Base-by-base conservation (phyloP, 306 rosid genomes). In the Chamaecrista fasciculata region DNA sequence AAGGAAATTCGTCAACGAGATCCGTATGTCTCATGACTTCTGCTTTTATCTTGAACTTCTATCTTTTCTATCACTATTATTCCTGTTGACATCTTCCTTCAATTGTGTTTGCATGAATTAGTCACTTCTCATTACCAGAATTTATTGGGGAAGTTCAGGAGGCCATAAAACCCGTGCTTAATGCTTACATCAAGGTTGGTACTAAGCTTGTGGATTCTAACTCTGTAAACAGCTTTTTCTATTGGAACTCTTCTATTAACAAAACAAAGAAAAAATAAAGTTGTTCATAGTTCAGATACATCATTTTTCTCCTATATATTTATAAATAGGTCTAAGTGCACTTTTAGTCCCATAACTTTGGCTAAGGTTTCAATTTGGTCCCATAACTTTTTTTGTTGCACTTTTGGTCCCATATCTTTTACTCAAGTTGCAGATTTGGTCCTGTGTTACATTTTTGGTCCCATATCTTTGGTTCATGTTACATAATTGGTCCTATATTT, bases 1-100 rank as follows among this genome's bases (percentile, higher is more conserved):
- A 91, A 89, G 88, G 97, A 94, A 86, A 94, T 94, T 78, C 88
- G 84, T 20, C 83, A 67, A 39, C 86, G 92, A 77, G 96, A 91
- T 80, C 99, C 95, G 99, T 94, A 87, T 61, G 91, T 69, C 75
- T 67, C 37, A 20, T 48, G 39, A 60, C 64, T 11, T 66, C 58
- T 69, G 52, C 65, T 36, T 69, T 73, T 77, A 25, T 62, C 53
- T 36, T 39, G 11, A 25, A 28, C 63, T 63, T 62, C 62, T 46
- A 23, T 49, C 46, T 59, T 66, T 67, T n/a, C n/a, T 71, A 62
- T 62, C 23, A 20, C 26, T 67, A 24, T 62, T 58, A 28, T 47
- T 39, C 11, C 49, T 63, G 62, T 76, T 52, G 28, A 73, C 79
- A 11, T 59, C 53, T 64, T 34, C 52, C 43, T 43, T 62, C 68